These are phyloP conservation scores for Cladophialophora bantiana DNA, from an alignment of 2,329 filamentous ascomycete genomes.

Conservation along the genomic window DNA sequence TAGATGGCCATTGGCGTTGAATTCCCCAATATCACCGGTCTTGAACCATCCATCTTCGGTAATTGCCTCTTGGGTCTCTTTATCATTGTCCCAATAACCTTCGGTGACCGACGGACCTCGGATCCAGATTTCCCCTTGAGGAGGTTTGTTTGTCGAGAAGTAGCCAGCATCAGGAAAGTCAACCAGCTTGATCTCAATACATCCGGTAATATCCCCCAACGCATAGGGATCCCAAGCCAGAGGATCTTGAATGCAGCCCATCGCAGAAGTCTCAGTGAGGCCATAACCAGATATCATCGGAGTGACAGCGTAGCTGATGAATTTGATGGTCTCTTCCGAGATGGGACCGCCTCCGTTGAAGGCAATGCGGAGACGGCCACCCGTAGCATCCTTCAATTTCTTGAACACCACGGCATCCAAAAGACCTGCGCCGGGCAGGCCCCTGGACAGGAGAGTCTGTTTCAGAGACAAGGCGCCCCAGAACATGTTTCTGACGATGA, in stretches of 20 bases:
- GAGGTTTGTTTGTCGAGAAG: constrained; percentile 72
- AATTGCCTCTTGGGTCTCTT: constrained; percentile 80
- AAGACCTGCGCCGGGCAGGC: constrained; percentile 66
- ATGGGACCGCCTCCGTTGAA: constrained; percentile 95
- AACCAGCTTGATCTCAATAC: constrained; percentile 88
- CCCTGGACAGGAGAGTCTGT: constrained; percentile 63
- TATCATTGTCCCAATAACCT: constrained; percentile 83
- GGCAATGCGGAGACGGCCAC: constrained; percentile 84
- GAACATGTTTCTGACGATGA: constrained; percentile 80
- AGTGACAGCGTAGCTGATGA: constrained; percentile 89
- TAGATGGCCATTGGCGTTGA: constrained; percentile 78
- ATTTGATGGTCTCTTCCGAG: constrained; percentile 83
- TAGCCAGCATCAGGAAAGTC: constrained; percentile 91
- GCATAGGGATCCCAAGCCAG: constrained; percentile 79
- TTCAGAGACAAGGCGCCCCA: constrained; percentile 70
- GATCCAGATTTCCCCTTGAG: constrained; percentile 93
- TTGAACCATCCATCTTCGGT: constrained; percentile 94
- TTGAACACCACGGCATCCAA: constrained; percentile 88
- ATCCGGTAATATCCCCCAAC: constrained; percentile 78
- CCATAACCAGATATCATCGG: constrained; percentile 96
- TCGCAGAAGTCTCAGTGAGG: constrained; percentile 86
- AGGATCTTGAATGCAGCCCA: constrained; percentile 68
- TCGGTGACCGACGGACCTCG: constrained; percentile 76
- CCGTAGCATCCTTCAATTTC: constrained; percentile 88
- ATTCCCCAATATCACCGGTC: constrained; percentile 94